phyloP scores from a whole-genome alignment of 2,329 filamentous ascomycete species.

The Sordariomycetes sp. region DNA sequence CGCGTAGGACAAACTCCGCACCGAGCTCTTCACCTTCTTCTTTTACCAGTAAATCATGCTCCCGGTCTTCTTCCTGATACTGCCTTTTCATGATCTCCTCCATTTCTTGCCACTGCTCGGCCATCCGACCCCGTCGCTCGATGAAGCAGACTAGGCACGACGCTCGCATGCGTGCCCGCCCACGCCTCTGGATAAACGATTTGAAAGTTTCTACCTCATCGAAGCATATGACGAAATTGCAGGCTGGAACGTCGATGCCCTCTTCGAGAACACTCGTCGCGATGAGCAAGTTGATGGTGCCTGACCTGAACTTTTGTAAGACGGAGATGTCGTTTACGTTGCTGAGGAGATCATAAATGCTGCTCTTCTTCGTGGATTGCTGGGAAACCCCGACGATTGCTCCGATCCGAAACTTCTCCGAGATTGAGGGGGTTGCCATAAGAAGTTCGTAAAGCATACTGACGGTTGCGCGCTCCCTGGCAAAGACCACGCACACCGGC shows the following conservation, averaged over 20 bases:
- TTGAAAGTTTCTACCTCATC: conserved; percentile 40
- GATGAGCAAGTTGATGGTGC: conserved; percentile 47
- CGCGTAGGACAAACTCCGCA: conserved; percentile 20
- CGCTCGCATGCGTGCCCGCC: conserved; percentile 38
- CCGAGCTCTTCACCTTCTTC: conserved; percentile 38
- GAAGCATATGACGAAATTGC: conserved; percentile 53
- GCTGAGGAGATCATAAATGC: conserved; percentile 28
- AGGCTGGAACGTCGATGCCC: conserved; percentile 57
- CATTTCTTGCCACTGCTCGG: conserved; percentile 50
- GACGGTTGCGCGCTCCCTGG: conserved; percentile 51
- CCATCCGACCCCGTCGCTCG: conserved; percentile 14
- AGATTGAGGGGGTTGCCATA: conserved; percentile 36
- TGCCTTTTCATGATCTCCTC: conserved; percentile 64
- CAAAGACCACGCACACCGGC: conserved; percentile 56
- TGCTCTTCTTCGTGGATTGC: conserved; percentile 21
- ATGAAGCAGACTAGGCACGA: conserved; percentile 42
- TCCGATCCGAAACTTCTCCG: conserved; percentile 37
- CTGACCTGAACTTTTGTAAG: conserved; percentile 40
- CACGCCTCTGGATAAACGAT: conserved; percentile 49
- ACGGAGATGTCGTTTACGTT: conserved; percentile 17
- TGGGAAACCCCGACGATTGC: conserved; percentile 46
- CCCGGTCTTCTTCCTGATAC: conserved; percentile 57
- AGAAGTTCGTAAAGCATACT: conserved; percentile 51
- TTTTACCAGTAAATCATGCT: conserved; percentile 33
- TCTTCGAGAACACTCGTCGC: conserved; percentile 59